phyloP scores from a whole-genome alignment of 495 filamentous ascomycete species.

The Penicillium waksmanii region DNA sequence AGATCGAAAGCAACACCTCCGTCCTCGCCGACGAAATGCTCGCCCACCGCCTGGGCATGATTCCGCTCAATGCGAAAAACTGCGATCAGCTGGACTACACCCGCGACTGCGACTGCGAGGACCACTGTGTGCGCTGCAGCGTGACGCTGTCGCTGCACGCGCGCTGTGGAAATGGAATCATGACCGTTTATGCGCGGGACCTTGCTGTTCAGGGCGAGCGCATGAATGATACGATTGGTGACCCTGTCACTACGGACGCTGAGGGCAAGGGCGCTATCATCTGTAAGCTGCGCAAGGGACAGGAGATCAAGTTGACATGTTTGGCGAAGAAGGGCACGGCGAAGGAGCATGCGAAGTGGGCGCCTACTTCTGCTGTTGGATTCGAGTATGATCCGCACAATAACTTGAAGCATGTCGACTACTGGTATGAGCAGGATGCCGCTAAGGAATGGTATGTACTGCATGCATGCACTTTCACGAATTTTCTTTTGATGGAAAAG shows the following conservation, averaged over 20 bases:
- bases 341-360: slow-evolving; percentile 99
- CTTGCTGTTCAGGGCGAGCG: slow-evolving; percentile 65
- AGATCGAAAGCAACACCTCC: slow-evolving; percentile 90
- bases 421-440: slow-evolving; percentile 91
- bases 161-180: slow-evolving; percentile 78
- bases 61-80: slow-evolving; percentile 83
- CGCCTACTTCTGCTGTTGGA: slow-evolving; percentile 84
- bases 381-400: slow-evolving; percentile 99
- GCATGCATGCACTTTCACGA: neutral
- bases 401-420: slow-evolving; percentile 82
- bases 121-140: slow-evolving; percentile 87
- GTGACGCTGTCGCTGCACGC: slow-evolving; percentile 82
- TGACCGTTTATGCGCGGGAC: slow-evolving; percentile 90
- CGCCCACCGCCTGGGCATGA: slow-evolving; percentile 86
- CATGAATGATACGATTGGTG: slow-evolving; percentile 74
- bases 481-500: too few relatives aligned
- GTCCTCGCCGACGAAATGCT: slow-evolving; percentile 96
- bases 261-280: slow-evolving; percentile 81
- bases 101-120: slow-evolving; percentile 95
- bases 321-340: slow-evolving; percentile 98
- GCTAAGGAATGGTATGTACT: slow-evolving; percentile 82
- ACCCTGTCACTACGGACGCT: slow-evolving; percentile 82
- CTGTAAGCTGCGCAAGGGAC: slow-evolving; percentile 82
- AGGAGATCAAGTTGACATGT: slow-evolving; percentile 86
- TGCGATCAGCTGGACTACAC: slow-evolving; percentile 83